phyloP scores from a whole-genome alignment of 2,329 filamentous ascomycete species.

The Stachybotrys echinatus region DNA sequence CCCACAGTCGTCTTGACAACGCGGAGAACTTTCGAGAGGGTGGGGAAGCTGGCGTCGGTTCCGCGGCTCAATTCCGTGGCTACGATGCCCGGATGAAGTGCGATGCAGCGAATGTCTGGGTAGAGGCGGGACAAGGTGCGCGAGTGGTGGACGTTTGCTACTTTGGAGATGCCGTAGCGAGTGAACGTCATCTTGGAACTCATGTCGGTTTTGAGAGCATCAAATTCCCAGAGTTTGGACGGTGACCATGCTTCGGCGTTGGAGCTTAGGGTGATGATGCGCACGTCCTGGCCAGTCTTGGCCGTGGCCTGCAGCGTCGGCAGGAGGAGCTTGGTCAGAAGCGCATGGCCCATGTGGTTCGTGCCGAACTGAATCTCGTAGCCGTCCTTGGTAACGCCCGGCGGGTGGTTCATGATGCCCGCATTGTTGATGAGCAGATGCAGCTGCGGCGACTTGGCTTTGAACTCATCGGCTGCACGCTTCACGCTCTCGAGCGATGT shows the following conservation, averaged over 20 bases:
- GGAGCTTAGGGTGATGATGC: neutral
- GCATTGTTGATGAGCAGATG: constrained; percentile 38
- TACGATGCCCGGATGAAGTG: constrained; percentile 2
- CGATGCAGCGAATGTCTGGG: neutral
- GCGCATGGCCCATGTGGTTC: constrained; percentile 40
- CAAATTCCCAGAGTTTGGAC: neutral
- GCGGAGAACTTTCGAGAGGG: neutral
- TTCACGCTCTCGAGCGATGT: constrained; percentile 35
- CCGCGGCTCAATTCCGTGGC: neutral
- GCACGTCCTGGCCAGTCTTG: neutral
- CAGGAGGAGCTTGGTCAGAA: constrained; percentile 29
- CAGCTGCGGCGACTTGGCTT: constrained; percentile 22
- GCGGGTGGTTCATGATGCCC: constrained; percentile 28
- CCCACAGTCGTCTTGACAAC: neutral
- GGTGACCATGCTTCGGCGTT: neutral
- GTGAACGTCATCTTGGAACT: neutral
- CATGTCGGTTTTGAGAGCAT: constrained; percentile 1
- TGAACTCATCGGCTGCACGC: constrained; percentile 29
- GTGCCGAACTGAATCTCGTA: constrained; percentile 41
- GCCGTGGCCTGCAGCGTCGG: constrained; percentile 15
- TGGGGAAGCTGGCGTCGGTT: neutral
- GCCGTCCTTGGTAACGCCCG: constrained; percentile 31
- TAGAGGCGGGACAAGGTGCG: neutral
- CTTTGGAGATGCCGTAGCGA: constrained; percentile 4
- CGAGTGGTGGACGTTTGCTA: constrained; percentile 2